Evolutionary conservation across 805 yeast species (phyloP).

Genomic region (Saccharomycopsis guyanensis): DNA sequence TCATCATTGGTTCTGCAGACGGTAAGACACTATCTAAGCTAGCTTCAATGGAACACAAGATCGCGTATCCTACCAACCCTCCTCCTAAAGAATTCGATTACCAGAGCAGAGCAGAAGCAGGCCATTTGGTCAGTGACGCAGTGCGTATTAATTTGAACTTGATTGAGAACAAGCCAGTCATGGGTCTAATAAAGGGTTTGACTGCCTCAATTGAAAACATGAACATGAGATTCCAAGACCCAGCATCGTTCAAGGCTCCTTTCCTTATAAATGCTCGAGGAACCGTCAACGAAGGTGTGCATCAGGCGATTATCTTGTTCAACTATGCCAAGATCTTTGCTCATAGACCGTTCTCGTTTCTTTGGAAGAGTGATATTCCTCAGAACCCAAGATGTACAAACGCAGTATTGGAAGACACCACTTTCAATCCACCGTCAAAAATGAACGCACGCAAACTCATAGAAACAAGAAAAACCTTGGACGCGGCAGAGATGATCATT

Average conservation of each 20-base stretch:
- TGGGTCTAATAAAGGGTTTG: constrained; percentile 32
- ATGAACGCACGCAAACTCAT: constrained; percentile 39
- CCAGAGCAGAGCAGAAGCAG: constrained; percentile 38
- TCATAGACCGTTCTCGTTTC: constrained; percentile 45
- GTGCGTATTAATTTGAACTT: constrained; percentile 41
- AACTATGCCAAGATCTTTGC: constrained; percentile 49
- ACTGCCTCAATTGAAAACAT: constrained; percentile 43
- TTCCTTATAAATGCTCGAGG: constrained; percentile 37
- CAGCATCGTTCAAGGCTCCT: constrained; percentile 34
- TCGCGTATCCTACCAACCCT: constrained; percentile 35
- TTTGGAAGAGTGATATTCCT: constrained; percentile 43
- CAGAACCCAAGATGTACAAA: constrained; percentile 33
- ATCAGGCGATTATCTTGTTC: constrained; percentile 40
- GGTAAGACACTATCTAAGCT: constrained; percentile 37
- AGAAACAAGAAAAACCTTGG: constrained; percentile 47
- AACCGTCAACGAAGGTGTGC: constrained; percentile 44
- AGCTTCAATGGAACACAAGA: constrained; percentile 26
- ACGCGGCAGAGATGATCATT: constrained; percentile 44
- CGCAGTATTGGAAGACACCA: constrained; percentile 22
- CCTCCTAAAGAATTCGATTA: constrained; percentile 36
- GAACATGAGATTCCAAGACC: constrained; percentile 41
- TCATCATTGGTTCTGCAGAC: constrained; percentile 47
- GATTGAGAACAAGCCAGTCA: constrained; percentile 33
- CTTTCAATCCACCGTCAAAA: constrained; percentile 28
- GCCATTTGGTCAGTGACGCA: constrained; percentile 42